Percentiles rank a stretch among this genome's conserved stretches.
phyloP scores from a whole-genome alignment of 2,329 filamentous ascomycete species.

The Pyrenophora seminiperda region DNA sequence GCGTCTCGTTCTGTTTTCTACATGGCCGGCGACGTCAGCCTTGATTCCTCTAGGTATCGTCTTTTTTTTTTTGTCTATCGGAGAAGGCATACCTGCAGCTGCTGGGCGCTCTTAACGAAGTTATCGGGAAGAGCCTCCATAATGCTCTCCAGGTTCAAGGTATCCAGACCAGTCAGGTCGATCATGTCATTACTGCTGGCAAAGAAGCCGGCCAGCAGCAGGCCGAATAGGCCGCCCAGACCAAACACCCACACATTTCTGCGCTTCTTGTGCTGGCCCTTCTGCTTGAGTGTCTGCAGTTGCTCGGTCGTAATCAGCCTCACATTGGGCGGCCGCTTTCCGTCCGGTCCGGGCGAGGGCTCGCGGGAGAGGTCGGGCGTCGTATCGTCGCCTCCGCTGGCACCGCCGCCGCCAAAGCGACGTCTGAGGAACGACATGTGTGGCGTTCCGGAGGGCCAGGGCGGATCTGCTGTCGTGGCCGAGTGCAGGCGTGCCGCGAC shows the following conservation, averaged over 20 bases:
- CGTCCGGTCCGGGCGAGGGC: constrained; percentile 39
- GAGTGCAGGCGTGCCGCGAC: background rate
- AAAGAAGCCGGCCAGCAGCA: constrained; percentile 88
- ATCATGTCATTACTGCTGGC: constrained; percentile 89
- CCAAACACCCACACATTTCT: constrained; percentile 82
- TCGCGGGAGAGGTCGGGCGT: constrained; percentile 47
- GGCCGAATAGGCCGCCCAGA: constrained; percentile 86
- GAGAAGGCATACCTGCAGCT: constrained; percentile 71
- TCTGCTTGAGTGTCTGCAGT: constrained; percentile 55
- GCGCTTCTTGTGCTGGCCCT: constrained; percentile 62
- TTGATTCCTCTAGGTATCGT: constrained; percentile 5
- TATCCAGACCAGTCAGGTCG: constrained; percentile 73
- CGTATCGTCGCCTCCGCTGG: constrained; percentile 28
- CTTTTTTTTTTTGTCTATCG: background rate
- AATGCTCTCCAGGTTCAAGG: constrained; percentile 80
- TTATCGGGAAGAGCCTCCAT: constrained; percentile 87
- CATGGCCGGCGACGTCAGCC: constrained; percentile 35
- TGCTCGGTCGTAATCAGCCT: constrained; percentile 59
- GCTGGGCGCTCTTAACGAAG: constrained; percentile 81
- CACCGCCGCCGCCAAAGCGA: constrained; percentile 39
- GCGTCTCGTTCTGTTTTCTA: constrained; percentile 85
- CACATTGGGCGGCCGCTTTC: constrained; percentile 51
- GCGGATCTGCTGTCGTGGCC: background rate
- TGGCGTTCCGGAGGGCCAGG: background rate
- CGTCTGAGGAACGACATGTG: constrained; percentile 48